Evolutionary conservation across 768 basidiomycete species (phyloP), one percentile per base, ranked within the genome.

Genomic region (Tubosaeta sp.): DNA sequence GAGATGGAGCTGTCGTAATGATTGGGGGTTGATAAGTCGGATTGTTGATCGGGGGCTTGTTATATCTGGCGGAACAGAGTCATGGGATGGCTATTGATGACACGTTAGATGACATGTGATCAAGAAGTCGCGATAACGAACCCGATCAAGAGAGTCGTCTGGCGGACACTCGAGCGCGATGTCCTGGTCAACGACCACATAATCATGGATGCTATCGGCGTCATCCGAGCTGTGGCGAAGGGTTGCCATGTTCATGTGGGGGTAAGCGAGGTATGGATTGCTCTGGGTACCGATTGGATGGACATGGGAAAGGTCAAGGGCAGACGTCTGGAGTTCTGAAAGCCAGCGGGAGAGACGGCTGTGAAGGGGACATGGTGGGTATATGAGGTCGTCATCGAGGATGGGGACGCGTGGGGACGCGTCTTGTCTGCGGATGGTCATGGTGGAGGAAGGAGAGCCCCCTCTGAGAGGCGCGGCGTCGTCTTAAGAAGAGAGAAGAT

Each of bases 321-420:
- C 46, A 11, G 57, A 46, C 10, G 60, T 46, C 49, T 70, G 72
- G 48, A 76, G 71, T 19, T 78, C 77, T 3, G 60, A 65, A 16
- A 79, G 67, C 76, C 77, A 78, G n/a, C 64, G 71, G 34, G 75
- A 72, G 37, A 76, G 59, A 47, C 65, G 75, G 55, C 71, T 74
- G 16, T 65, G 67, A 54, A 72, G 56, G 9, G 54, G 50, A n/a
- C 35, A 39, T 0, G 53, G 16, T 5, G 55, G 31, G 41, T 35
- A 17, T 9, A 35, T 13, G 32, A 48, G 19, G 35, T 58, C 54
- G 32, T 55, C 45, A 17, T 67, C 59, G 26, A 33, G 6, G 12
- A 38, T 13, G 27, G 55, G 37, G 41, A 44, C 48, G 59, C 54
- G 58, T 31, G 59, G 31, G 25, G 57, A 65, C 61, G 67, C 51